Conservation (phyloP, 352 stramenopile species). For the Pelagophyceae sp. region DNA sequence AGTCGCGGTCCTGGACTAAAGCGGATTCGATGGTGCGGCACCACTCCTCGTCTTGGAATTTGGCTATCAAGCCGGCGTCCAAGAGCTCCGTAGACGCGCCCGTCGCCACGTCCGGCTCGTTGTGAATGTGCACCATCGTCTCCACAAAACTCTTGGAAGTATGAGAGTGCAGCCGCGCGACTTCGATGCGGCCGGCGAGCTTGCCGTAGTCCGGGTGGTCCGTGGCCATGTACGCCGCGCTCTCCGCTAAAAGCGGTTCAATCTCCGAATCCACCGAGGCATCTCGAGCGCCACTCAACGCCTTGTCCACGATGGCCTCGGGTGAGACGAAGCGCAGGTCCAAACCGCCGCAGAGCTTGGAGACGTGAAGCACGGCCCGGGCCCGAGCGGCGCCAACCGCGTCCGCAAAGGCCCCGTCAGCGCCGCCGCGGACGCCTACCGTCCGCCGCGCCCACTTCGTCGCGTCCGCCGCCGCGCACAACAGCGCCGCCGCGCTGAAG, state of each 20-base stretch:
- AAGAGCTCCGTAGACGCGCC: background rate
- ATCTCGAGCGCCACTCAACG: background rate
- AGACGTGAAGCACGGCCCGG: background rate
- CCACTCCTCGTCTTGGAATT: background rate
- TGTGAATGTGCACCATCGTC: constrained; percentile 45
- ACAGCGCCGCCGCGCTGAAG: too few relatives aligned
- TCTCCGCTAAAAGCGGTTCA: constrained; percentile 78
- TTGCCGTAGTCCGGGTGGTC: constrained; percentile 88
- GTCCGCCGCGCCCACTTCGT: too few relatives aligned
- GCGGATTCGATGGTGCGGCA: constrained; percentile 51
- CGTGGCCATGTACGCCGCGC: constrained; percentile 77
- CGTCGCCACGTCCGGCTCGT: background rate
- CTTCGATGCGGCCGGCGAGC: constrained; percentile 80
- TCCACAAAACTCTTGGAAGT: constrained; percentile 84
- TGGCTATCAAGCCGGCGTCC: background rate
- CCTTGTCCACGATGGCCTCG: background rate
- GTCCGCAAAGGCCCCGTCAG: background rate
- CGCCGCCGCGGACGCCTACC: too few relatives aligned
- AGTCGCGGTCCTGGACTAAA: constrained; percentile 85
- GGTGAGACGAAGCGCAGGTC: background rate
- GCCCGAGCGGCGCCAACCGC: background rate
- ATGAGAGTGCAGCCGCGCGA: constrained; percentile 87
- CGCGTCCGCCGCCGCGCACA: too few relatives aligned
- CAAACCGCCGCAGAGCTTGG: background rate
- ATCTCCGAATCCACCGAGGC: constrained; percentile 52